Evolutionary conservation across 169 alveolate genomes (phyloP).

Genomic region (Plasmodium gonderi): DNA sequence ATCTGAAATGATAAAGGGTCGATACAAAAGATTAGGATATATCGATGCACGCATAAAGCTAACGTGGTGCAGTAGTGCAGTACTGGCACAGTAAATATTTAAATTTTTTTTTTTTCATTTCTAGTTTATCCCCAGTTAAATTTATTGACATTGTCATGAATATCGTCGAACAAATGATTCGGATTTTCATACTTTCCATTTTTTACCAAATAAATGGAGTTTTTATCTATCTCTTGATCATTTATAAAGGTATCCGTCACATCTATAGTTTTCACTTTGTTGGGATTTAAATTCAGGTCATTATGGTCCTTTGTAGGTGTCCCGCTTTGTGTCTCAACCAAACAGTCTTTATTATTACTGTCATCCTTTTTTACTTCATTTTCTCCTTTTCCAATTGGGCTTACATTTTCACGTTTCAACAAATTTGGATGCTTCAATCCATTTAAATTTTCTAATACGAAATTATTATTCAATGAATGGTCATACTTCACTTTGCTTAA

Average conservation of each 20-base stretch:
- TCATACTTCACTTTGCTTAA: slow-evolving; percentile 11
- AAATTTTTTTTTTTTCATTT: background rate
- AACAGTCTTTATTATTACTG: background rate
- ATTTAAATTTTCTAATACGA: slow-evolving; percentile 9
- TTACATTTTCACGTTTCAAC: background rate
- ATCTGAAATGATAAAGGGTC: no score
- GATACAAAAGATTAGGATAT: no score
- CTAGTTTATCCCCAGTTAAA: slow-evolving; percentile 58
- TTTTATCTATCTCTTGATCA: slow-evolving; percentile 18
- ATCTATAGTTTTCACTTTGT: slow-evolving; percentile 10
- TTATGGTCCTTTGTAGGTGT: background rate
- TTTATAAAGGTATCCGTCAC: slow-evolving; percentile 42
- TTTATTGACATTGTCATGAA: slow-evolving; percentile 66
- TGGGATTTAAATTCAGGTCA: background rate
- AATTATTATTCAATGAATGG: background rate
- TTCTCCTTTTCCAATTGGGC: background rate
- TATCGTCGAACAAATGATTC: slow-evolving; percentile 55
- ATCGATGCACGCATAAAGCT: no score
- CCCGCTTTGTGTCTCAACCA: background rate
- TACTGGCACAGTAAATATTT: no score
- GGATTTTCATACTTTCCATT: slow-evolving; percentile 66
- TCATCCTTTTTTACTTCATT: background rate
- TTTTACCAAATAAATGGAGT: slow-evolving; percentile 38
- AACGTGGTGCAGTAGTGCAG: no score
- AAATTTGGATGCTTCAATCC: background rate